phyloP scores from a whole-genome alignment of 2,329 filamentous ascomycete species.

The Ceratocystis lukuohia region DNA sequence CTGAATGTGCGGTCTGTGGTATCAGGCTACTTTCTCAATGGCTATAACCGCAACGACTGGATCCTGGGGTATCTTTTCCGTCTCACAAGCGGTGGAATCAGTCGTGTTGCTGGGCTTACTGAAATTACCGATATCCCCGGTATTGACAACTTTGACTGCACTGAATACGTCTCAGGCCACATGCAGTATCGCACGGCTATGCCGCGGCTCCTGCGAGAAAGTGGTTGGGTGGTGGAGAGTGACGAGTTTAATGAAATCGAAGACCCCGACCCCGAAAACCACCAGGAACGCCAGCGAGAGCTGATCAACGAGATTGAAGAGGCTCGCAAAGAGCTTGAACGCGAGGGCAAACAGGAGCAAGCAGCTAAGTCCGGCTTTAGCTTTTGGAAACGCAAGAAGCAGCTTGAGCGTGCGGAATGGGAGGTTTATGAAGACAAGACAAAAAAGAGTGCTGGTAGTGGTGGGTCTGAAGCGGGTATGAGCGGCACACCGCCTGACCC shows the following conservation, averaged over 20 bases:
- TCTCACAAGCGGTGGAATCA: constrained; percentile 81
- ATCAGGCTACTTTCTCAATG: constrained; percentile 85
- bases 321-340: constrained; percentile 73
- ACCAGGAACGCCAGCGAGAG: constrained; percentile 73
- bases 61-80: constrained; percentile 94
- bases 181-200: constrained; percentile 95
- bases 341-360: constrained; percentile 45
- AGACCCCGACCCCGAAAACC: constrained; percentile 90
- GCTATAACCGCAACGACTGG: constrained; percentile 91
- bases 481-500: constrained; percentile 31
- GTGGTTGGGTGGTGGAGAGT: constrained; percentile 81
- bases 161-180: constrained; percentile 73
- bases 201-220: constrained; percentile 72
- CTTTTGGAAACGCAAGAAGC: constrained; percentile 74
- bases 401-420: constrained; percentile 74
- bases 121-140: constrained; percentile 62
- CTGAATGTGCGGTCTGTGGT: constrained; percentile 69
- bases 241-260: constrained; percentile 96
- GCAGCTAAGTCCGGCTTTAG: constrained; percentile 50
- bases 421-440: constrained; percentile 73
- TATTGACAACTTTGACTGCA: constrained; percentile 81
- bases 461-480: constrained; percentile 26
- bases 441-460: constrained; percentile 26
- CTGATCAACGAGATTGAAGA: constrained; percentile 95
- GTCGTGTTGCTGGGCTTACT: constrained; percentile 71